A percentile compares a stretch with the other conserved stretches of the same genome.
Evolutionary conservation across 768 basidiomycete species (phyloP).

Genomic region (Lanmaoa rubissima): DNA sequence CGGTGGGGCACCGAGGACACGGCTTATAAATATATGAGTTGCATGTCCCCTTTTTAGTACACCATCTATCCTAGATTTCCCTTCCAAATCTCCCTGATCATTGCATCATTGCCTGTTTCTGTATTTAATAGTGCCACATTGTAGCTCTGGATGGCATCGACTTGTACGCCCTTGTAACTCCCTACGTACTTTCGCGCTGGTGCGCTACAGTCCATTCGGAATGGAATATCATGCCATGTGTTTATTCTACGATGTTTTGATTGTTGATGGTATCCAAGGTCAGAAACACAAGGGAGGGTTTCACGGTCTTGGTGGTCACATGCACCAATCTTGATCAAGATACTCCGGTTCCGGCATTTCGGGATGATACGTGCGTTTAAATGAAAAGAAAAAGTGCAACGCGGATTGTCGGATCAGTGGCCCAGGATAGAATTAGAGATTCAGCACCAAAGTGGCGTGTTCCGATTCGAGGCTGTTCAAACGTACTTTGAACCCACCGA

Average conservation of each 20-base stretch:
- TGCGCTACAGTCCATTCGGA: not conserved
- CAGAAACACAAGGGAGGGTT: not conserved
- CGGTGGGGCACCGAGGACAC: not conserved
- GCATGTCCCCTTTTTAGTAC: not conserved
- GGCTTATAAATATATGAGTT: not conserved
- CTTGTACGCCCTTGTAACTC: not conserved
- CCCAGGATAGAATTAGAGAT: not conserved
- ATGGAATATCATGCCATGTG: not conserved
- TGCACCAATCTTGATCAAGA: not conserved
- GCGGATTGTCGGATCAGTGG: not conserved
- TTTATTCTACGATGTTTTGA: not conserved
- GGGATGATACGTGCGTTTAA: not conserved
- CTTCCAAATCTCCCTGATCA: not conserved
- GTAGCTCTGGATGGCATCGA: not conserved
- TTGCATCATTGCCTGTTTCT: not conserved
- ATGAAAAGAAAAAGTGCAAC: not conserved
- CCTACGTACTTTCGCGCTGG: not conserved
- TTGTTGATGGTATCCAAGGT: not conserved
- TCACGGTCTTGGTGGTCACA: not conserved
- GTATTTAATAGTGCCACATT: constrained; percentile 2
- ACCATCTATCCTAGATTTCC: not conserved
- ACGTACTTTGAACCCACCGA: not conserved
- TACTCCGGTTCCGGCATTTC: not conserved
- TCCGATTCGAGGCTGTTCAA: not conserved
- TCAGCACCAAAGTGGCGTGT: not conserved